A percentile compares a stretch with the other conserved stretches of the same genome.
Conservation (phyloP, 1,284 basidiomycete species). For the Heimioporus retisporus region DNA sequence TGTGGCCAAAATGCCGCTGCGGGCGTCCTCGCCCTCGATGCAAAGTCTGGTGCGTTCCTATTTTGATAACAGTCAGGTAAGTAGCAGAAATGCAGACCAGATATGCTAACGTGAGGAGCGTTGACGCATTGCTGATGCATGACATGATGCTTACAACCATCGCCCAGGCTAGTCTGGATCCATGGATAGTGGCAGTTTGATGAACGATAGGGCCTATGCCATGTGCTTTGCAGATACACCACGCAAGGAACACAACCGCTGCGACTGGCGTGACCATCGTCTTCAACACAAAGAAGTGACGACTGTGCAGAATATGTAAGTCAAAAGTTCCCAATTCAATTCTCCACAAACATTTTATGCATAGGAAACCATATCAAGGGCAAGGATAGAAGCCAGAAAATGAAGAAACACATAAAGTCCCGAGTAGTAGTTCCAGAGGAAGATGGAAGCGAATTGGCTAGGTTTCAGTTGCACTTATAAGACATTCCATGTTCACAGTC, state of each 20-base stretch:
- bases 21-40: conserved; percentile 76
- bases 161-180: conserved; percentile 80
- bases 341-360: conserved; percentile 72
- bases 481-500: background rate
- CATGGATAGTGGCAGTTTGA: conserved; percentile 73
- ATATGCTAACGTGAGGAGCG: no score
- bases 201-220: conserved; percentile 88
- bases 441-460: conserved; percentile 61
- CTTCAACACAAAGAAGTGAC: conserved; percentile 87
- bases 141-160: conserved; percentile 85
- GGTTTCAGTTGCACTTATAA: conserved; percentile 10
- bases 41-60: conserved; percentile 52
- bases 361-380: conserved; percentile 87
- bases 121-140: conserved; percentile 56
- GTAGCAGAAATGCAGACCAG: no score
- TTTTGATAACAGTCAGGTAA: no score
- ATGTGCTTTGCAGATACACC: conserved; percentile 84
- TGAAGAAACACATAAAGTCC: conserved; percentile 86
- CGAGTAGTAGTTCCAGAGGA: conserved; percentile 77
- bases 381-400: conserved; percentile 88
- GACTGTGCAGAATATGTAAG: conserved; percentile 51
- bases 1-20: conserved; percentile 79
- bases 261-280: conserved; percentile 78
- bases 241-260: conserved; percentile 84
- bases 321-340: conserved; percentile 18